phyloP scores from a whole-genome alignment of 331 rosid genomes.

The Pyracantha coccinea region DNA sequence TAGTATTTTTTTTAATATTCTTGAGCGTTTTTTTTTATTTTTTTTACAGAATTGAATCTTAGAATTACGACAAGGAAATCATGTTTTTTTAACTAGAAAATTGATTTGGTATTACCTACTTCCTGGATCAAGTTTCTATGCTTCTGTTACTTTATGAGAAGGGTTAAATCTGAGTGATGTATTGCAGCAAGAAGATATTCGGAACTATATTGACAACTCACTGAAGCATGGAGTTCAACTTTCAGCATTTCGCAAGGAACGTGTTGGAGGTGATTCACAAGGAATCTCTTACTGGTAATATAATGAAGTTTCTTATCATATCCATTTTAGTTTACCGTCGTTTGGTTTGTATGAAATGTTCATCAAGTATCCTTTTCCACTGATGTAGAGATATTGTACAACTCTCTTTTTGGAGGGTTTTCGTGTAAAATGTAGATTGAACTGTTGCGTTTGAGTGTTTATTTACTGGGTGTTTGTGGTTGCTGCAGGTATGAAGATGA shows the following conservation, averaged over 20 bases:
- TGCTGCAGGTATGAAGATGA: slow-evolving; percentile 95
- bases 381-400: no score
- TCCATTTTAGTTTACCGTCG: neutral
- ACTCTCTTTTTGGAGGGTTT: neutral
- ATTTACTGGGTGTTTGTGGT: slow-evolving; percentile 25
- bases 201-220: slow-evolving; percentile 81
- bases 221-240: slow-evolving; percentile 77
- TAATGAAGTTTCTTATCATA: slow-evolving; percentile 11
- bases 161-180: slow-evolving; percentile 25
- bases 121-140: neutral
- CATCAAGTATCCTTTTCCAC: neutral
- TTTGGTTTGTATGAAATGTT: neutral
- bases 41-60: neutral
- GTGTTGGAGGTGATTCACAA: slow-evolving; percentile 85
- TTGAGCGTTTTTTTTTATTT: neutral
- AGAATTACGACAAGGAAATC: neutral
- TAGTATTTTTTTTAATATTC: neutral
- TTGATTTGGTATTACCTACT: slow-evolving; percentile 7
- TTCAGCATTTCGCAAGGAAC: slow-evolving; percentile 93
- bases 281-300: slow-evolving; percentile 91
- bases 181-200: slow-evolving; percentile 97
- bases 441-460: neutral
- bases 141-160: slow-evolving; percentile 4
- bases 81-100: neutral
- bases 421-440: neutral